phyloP scores from a whole-genome alignment of 75 land plant species.

The Adiantum capillusveneris region DNA sequence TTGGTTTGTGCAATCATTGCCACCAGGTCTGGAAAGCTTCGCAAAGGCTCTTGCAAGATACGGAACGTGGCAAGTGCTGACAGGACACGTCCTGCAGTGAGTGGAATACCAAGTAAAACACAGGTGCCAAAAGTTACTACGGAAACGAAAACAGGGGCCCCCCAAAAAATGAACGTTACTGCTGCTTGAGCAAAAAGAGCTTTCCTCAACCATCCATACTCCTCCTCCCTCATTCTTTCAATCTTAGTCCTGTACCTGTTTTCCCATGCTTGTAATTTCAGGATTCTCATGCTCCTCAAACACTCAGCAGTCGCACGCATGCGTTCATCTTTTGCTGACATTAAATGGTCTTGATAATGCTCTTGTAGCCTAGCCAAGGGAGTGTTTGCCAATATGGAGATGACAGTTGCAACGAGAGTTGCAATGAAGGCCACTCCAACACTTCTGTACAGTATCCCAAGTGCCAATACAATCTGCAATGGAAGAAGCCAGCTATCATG shows the following conservation, averaged over 20 bases:
- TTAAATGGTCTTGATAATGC: slow-evolving; percentile 70
- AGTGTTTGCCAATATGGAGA: slow-evolving; percentile 65
- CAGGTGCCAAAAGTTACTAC: slow-evolving; percentile 70
- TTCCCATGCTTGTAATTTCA: slow-evolving; percentile 88
- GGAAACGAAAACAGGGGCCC: slow-evolving; percentile 71
- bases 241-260: slow-evolving; percentile 44
- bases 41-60: slow-evolving; percentile 75
- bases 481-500: slow-evolving; percentile 95
- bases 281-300: slow-evolving; percentile 69
- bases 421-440: slow-evolving; percentile 83
- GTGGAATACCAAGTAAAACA: slow-evolving; percentile 54
- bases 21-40: slow-evolving; percentile 76
- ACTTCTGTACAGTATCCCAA: slow-evolving; percentile 65
- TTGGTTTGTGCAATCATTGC: slow-evolving; percentile 80
- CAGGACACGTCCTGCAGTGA: slow-evolving; percentile 78
- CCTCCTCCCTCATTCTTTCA: slow-evolving; percentile 59
- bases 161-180: slow-evolving; percentile 77
- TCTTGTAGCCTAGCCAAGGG: slow-evolving; percentile 85
- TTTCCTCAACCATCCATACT: slow-evolving; percentile 60
- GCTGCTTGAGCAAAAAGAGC: slow-evolving; percentile 70
- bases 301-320: slow-evolving; percentile 91
- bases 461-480: slow-evolving; percentile 72
- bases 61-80: slow-evolving; percentile 83
- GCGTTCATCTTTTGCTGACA: slow-evolving; percentile 89
- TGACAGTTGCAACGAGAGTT: slow-evolving; percentile 57